Base-by-base conservation (phyloP, 2,329 filamentous ascomycete species). In the Aspergillus sp. region DNA sequence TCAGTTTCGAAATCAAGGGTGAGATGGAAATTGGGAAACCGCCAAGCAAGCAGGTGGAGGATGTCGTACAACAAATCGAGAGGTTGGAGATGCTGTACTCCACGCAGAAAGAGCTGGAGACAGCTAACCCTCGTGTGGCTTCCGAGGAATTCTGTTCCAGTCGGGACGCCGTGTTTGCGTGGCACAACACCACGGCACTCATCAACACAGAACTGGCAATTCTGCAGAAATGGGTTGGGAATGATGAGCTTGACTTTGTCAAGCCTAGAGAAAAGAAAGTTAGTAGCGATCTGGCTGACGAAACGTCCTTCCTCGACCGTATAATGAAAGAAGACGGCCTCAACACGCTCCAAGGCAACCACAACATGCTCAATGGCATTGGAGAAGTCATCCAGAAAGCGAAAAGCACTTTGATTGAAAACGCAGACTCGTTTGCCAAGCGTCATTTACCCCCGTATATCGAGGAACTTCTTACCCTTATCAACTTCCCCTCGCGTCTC, bases 141-240 rank as follows among this genome's bases (percentile, higher is more conserved):
- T 94, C 89, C 1, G 76, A 80, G 29, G 78, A 83, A 29, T 98
- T 90, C 69, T 77, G 79, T 51, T 84, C 90, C 51, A 88, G 88
- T 29, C 93, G 86, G 60, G 86, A 94, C 63, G 85, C 91, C 42
- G 85, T 98, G 54, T 82, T 95, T 51, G 84, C 91, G 3, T 98
- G 93, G 93, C 85, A 95, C 74, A 98, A 97, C 68, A 96, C 90
- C 44, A 96, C 90, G 30, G 83, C 91, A 62, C 82, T 95, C 62
- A 97, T 98, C 75, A 95, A 94, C 65, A 95, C 88, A 2, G 88
- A 98, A 66, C 79, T 98, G 49, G 82, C 83, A 9, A 90, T 97
- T 53, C 69, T 98, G 52, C 90, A 93, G 66, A 89, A 85, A 52
- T 98, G 93, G 93, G 93, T 98, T 28, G 93, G 93, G 46, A 98